Percentiles rank a stretch among this genome's conserved stretches.
Evolutionary conservation across 345 rosid species (phyloP).

Genomic region (Hibiscus syriacus): DNA sequence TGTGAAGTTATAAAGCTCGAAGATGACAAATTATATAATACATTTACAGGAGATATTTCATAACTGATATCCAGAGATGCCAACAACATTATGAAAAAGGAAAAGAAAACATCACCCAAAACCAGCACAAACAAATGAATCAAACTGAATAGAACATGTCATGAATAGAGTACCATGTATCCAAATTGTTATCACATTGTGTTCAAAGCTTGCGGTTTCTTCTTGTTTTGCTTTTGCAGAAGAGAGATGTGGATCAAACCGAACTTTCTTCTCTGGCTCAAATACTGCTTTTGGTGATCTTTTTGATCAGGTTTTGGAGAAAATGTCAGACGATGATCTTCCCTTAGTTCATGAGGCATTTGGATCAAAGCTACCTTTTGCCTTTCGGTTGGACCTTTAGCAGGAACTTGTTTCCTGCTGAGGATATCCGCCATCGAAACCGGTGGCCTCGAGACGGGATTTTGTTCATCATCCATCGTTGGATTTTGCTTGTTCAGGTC

Average conservation of each 20-base stretch:
- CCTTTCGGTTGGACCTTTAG: conserved; percentile 36
- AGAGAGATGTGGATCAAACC: conserved; percentile 82
- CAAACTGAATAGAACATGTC: neutral
- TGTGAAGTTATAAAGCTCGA: conserved; percentile 22
- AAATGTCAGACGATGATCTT: conserved; percentile 33
- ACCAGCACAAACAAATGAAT: neutral
- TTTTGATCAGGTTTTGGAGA: conserved; percentile 34
- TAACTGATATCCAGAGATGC: neutral
- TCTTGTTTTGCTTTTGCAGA: conserved; percentile 70
- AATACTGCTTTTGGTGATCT: conserved; percentile 43
- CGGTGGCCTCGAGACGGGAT: conserved; percentile 51
- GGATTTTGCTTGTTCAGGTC: conserved; percentile 24
- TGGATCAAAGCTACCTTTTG: conserved; percentile 73
- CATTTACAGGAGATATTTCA: neutral
- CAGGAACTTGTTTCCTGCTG: conserved; percentile 62
- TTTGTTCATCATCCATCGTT: conserved; percentile 24
- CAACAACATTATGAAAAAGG: neutral
- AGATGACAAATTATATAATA: neutral
- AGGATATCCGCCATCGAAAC: conserved; percentile 95
- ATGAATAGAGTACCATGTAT: neutral
- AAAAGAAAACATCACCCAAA: neutral
- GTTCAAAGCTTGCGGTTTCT: conserved; percentile 37
- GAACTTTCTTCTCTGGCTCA: conserved; percentile 63
- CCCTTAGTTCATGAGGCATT: conserved; percentile 77
- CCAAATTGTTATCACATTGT: conserved; percentile 11